A percentile compares a stretch with the other conserved stretches of the same genome.
phyloP scores from a whole-genome alignment of 2,329 filamentous ascomycete species.

The Myriangium duriaei region DNA sequence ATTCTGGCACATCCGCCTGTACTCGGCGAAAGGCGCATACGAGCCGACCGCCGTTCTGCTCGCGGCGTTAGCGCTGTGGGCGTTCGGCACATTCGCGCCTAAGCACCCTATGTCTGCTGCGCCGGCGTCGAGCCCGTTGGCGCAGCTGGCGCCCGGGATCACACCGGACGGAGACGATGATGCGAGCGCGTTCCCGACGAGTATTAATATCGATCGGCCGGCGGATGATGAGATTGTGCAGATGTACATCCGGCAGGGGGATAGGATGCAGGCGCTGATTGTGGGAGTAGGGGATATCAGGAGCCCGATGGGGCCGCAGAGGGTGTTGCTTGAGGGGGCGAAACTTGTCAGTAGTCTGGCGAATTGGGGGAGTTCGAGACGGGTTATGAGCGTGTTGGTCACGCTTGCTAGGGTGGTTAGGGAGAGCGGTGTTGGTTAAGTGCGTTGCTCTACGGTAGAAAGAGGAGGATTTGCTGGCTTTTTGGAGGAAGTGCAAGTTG shows the following conservation, averaged over 20 bases:
- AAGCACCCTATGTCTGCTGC: slow-evolving; percentile 2
- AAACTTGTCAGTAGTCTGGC: slow-evolving; percentile 13
- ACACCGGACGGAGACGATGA: slow-evolving; percentile 35
- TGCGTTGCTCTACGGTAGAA: too few species aligned
- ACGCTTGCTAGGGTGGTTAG: slow-evolving; percentile 6
- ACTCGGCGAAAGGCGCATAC: slow-evolving; percentile 41
- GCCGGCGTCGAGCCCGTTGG: slow-evolving; percentile 49
- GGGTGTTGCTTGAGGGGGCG: slow-evolving; percentile 13
- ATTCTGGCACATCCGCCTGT: slow-evolving; percentile 41
- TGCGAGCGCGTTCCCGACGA: slow-evolving; percentile 11
- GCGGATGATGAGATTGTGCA: slow-evolving; percentile 16
- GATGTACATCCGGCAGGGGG: slow-evolving; percentile 14
- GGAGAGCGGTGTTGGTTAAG: slow-evolving; percentile 2
- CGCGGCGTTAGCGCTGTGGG: slow-evolving; percentile 53
- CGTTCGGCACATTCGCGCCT: slow-evolving; percentile 30
- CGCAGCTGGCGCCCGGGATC: slow-evolving; percentile 84
- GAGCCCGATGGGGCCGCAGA: slow-evolving; percentile 6
- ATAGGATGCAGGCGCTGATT: slow-evolving; percentile 14
- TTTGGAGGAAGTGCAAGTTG: too few species aligned
- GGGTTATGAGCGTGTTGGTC: slow-evolving; percentile 10
- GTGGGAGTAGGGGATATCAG: slow-evolving; percentile 14
- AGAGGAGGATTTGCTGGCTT: too few species aligned
- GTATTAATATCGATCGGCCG: slow-evolving; percentile 15
- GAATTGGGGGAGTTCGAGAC: slow-evolving; percentile 9
- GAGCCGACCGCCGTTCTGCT: slow-evolving; percentile 55